Base-by-base conservation (phyloP, 495 filamentous ascomycete genomes). In the Bryoglossum gracile region DNA sequence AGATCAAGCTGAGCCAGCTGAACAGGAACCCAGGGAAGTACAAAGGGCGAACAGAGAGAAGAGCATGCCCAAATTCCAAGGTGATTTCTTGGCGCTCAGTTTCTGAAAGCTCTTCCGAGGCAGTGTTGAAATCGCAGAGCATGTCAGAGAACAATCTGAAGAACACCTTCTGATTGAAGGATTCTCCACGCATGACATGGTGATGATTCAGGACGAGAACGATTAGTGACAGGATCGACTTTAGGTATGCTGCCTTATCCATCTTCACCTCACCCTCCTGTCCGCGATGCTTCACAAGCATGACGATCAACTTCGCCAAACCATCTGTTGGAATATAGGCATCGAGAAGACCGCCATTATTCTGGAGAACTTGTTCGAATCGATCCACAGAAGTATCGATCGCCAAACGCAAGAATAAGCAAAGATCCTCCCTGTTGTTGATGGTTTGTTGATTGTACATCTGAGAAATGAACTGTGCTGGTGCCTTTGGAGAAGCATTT, bases 91-190 rank as follows among this genome's bases (percentile, higher is more conserved):
- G 76, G 38, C 82, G 80, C 19, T 74, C 74, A 22, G 46, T 45
- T 14, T 74, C 65, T 3, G 61, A 32, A 8, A 73, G 46, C 2
- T 65, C 58, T n/a, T 63, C 63, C 2, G 64, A 60, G 23, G 65
- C 47, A 3, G 51, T 43, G 22, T 60, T 56, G 33, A 70, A 52
- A 51, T 90, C 81, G 60, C 81, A 87, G 3, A 96, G 70, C 28
- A 96, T 74, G 56, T 80, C 84, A 1, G 90, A 89, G 62, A 95
- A 90, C 43, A 97, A 75, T 19, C 92, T 80, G 78, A 87, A 89
- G 72, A 95, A 96, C 46, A 92, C 86, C 39, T 84, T 84, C 57
- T 89, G 84, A 58, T 83, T 89, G 73, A 94, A 94, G 18, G 68
- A 72, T 33, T 95, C 89, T 4, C 81, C 86, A 37, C 84, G 78